Evolutionary conservation across 2,329 filamentous ascomycete species (phyloP).

Genomic region (Chalara sp.): DNA sequence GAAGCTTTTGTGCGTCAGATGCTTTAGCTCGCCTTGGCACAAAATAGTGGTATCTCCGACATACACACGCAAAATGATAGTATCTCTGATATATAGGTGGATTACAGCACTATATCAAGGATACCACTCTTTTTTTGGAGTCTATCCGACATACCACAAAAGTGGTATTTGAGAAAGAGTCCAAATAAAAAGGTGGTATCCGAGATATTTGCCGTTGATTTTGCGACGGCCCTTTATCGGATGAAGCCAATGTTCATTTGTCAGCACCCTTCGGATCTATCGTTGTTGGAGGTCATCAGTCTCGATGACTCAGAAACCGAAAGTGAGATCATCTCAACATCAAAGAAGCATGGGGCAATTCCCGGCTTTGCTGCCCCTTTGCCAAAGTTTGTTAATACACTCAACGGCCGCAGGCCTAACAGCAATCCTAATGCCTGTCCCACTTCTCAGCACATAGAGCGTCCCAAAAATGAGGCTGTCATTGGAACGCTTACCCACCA

Average conservation of each 20-base stretch:
- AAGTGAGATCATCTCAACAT: neutral
- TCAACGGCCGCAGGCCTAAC: neutral
- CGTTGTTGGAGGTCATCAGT: neutral
- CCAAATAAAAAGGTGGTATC: too few relatives aligned
- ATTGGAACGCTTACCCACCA: neutral
- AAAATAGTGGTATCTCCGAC: too few relatives aligned
- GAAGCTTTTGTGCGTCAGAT: too few relatives aligned
- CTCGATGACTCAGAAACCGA: slow-evolving; percentile 10
- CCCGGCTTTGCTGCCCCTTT: neutral
- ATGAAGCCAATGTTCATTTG: slow-evolving; percentile 24
- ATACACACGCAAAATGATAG: too few relatives aligned
- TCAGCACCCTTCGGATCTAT: slow-evolving; percentile 11
- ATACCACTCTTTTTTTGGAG: too few relatives aligned
- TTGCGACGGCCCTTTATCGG: slow-evolving; percentile 23
- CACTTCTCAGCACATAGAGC: neutral
- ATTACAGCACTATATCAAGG: too few relatives aligned
- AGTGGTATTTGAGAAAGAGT: too few relatives aligned
- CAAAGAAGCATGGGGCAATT: neutral
- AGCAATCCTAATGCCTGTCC: neutral
- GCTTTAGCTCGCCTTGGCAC: too few relatives aligned
- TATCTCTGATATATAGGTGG: too few relatives aligned
- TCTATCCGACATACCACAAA: too few relatives aligned
- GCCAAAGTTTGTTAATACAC: neutral
- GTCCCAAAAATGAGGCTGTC: neutral
- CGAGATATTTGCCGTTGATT: too few relatives aligned